Conservation (phyloP, 306 rosid genomes). For the Vigna hirtella region DNA sequence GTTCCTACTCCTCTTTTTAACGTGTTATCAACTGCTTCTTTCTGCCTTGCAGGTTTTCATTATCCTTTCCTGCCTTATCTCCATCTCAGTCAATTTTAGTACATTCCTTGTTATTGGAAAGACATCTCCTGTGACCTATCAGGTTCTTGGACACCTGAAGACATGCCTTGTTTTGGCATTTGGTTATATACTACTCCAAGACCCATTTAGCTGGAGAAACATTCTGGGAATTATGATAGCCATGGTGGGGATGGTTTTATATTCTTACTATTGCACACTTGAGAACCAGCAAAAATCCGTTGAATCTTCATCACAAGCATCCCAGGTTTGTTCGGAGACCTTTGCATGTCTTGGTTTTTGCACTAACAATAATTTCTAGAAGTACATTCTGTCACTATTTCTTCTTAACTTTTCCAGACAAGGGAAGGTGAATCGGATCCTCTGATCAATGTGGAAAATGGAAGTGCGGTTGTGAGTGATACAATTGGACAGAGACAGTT, state of each 20-base stretch:
- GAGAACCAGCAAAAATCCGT: constrained; percentile 81
- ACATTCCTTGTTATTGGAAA: constrained; percentile 96
- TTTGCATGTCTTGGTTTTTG: constrained; percentile 3
- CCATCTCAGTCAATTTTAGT: constrained; percentile 96
- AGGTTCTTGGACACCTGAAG: constrained; percentile 97
- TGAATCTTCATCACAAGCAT: constrained; percentile 62
- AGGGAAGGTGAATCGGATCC: constrained; percentile 78
- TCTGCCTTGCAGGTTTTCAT: constrained; percentile 73
- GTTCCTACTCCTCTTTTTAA: not conserved
- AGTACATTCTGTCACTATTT: constrained; percentile 21
- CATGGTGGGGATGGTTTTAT: constrained; percentile 83
- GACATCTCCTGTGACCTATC: constrained; percentile 97
- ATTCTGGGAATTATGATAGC: constrained; percentile 84
- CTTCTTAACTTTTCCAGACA: constrained; percentile 55
- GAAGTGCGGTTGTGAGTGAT: constrained; percentile 54
- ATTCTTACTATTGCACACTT: constrained; percentile 74
- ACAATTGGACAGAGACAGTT: constrained; percentile 47
- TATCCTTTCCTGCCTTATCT: constrained; percentile 84
- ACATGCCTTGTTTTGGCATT: constrained; percentile 93
- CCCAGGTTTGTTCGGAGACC: constrained; percentile 61
- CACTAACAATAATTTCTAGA: constrained; percentile 12
- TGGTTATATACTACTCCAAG: constrained; percentile 84
- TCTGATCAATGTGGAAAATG: constrained; percentile 66
- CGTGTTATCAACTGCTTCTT: constrained; percentile 19
- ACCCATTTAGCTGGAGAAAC: constrained; percentile 95